phyloP scores from a whole-genome alignment of 1,284 basidiomycete genomes.

The Moesziomyces antarcticus region DNA sequence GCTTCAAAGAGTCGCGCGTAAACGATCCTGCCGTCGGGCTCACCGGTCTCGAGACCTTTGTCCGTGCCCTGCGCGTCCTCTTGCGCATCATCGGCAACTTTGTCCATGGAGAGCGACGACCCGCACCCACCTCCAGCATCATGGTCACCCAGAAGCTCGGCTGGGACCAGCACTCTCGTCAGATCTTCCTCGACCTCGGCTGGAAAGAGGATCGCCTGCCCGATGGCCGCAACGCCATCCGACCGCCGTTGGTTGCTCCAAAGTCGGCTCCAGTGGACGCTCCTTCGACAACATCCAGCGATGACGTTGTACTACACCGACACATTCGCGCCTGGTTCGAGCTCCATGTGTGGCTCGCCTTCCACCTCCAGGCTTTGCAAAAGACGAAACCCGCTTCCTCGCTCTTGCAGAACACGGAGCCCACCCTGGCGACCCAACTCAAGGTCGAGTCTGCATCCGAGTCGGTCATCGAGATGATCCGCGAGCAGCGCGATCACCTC shows the following conservation, averaged over 20 bases:
- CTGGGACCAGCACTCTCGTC: conserved; percentile 30
- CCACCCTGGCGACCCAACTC: conserved; percentile 10
- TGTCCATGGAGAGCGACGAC: conserved; percentile 43
- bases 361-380: conserved; percentile 21
- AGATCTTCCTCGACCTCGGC: conserved; percentile 36
- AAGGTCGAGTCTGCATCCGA: conserved; percentile 11
- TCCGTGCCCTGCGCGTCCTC: conserved; percentile 36
- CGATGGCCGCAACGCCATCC: conserved; percentile 34
- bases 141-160: conserved; percentile 43
- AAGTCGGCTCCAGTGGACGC: not conserved
- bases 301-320: conserved; percentile 9
- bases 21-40: conserved; percentile 32
- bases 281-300: not conserved
- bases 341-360: conserved; percentile 37
- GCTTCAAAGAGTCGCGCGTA: conserved; percentile 33
- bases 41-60: conserved; percentile 33
- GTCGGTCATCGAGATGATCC: conserved; percentile 25
- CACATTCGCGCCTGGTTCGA: conserved; percentile 53
- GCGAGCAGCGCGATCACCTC: conserved; percentile 21
- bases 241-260: conserved; percentile 3
- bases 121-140: conserved; percentile 25
- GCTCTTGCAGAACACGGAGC: conserved; percentile 5
- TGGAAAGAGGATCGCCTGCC: conserved; percentile 30
- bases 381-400: conserved; percentile 17
- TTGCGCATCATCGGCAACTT: conserved; percentile 44